A percentile compares a stretch with the other conserved stretches of the same genome.
Evolutionary conservation across 768 basidiomycete species (phyloP).

Genomic region (Nidularia pulvinata): DNA sequence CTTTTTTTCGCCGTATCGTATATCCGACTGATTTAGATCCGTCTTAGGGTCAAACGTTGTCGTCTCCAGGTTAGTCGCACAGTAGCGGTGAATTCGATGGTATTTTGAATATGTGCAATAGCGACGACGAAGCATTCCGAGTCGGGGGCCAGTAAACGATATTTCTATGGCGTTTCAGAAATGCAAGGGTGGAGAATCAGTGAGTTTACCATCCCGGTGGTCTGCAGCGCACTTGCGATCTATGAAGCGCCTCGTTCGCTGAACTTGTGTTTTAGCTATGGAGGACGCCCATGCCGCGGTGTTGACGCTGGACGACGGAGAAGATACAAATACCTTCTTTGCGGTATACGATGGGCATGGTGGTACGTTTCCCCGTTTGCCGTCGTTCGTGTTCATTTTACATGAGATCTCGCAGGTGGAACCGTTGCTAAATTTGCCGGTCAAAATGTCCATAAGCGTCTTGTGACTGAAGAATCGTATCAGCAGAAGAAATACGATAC

Average conservation of each 20-base stretch:
- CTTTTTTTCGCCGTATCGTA: conserved; percentile 3
- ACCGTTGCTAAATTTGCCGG: conserved; percentile 90
- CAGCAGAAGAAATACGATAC: conserved; percentile 65
- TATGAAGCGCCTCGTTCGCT: neutral
- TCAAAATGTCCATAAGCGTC: conserved; percentile 76
- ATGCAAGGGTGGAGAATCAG: conserved; percentile 99
- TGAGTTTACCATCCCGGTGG: conserved; percentile 43
- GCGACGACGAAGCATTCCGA: conserved; percentile 84
- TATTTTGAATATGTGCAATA: conserved; percentile 24
- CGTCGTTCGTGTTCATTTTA: conserved; percentile 4
- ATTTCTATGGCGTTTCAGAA: conserved; percentile 81
- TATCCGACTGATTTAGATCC: conserved; percentile 4
- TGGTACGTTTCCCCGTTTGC: conserved; percentile 47
- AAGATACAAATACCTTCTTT: conserved; percentile 76
- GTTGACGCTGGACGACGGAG: conserved; percentile 61
- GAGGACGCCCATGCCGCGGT: conserved; percentile 91
- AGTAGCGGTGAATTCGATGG: conserved; percentile 1
- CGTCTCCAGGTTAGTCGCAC: conserved; percentile 62
- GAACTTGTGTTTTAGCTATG: conserved; percentile 65
- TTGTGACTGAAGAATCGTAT: conserved; percentile 74
- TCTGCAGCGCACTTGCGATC: conserved; percentile 1
- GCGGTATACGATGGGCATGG: conserved; percentile 99
- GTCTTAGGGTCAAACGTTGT: conserved; percentile 82
- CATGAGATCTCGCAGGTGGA: conserved; percentile 48
- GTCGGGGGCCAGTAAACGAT: conserved; percentile 68